Percentiles rank a stretch among this genome's conserved stretches.
These are phyloP conservation scores for Trifolium dubium DNA, from an alignment of 306 rosid genomes.

Conservation along the genomic window DNA sequence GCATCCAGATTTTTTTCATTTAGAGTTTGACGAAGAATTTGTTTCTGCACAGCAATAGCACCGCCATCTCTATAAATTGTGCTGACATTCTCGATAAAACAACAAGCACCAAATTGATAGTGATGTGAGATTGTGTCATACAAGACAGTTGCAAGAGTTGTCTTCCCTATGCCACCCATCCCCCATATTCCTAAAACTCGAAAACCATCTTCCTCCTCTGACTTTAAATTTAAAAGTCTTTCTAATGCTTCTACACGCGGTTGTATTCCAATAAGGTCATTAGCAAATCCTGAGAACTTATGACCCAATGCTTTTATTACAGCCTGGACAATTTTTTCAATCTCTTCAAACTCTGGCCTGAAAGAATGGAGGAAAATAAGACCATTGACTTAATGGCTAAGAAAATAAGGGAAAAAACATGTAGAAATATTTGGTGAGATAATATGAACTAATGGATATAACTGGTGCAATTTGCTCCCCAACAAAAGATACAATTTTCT, in stretches of 20 bases:
- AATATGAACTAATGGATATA: background rate
- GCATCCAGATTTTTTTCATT: no score
- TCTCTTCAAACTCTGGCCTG: slow-evolving; percentile 10
- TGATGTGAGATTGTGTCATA: no score
- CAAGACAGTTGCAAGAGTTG: no score
- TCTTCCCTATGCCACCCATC: no score
- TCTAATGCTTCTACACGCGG: slow-evolving; percentile 28
- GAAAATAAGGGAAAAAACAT: background rate
- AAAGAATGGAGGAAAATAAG: background rate
- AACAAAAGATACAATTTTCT: background rate
- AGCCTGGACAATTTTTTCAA: background rate
- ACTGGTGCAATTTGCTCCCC: background rate
- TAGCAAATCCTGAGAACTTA: slow-evolving; percentile 6
- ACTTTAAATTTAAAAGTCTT: background rate
- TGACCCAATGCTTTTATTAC: background rate
- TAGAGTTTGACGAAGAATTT: no score
- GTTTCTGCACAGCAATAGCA: no score
- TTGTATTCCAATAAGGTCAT: slow-evolving; percentile 36
- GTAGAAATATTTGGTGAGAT: background rate
- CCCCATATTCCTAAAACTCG: background rate
- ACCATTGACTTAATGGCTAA: background rate
- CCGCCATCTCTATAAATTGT: no score
- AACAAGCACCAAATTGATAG: no score
- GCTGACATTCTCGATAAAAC: no score
- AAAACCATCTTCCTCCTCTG: no score